phyloP scores from a whole-genome alignment of 306 rosid genomes.

The Argentina anserina region DNA sequence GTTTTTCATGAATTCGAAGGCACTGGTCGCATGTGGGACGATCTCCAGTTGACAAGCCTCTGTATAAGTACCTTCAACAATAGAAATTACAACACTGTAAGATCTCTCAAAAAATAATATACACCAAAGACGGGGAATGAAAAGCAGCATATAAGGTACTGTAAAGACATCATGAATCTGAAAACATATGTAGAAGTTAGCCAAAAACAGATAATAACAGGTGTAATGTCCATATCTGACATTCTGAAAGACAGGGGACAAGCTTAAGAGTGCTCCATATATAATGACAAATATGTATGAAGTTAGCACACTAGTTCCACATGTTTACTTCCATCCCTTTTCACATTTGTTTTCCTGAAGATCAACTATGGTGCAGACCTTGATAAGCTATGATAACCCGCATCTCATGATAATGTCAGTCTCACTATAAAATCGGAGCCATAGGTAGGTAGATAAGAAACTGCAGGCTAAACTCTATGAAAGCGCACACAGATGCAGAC shows the following conservation, averaged over 20 bases:
- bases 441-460: not conserved
- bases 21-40: conserved; percentile 95
- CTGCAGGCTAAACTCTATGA: not conserved
- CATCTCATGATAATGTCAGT: not conserved
- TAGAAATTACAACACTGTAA: not conserved
- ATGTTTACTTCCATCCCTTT: not conserved
- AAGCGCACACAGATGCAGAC: not conserved
- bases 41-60: conserved; percentile 95
- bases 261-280: too few species aligned
- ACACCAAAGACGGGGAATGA: not conserved
- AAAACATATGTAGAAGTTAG: not conserved
- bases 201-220: not conserved
- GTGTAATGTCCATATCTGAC: not conserved
- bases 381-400: not conserved
- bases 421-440: not conserved
- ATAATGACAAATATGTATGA: too few species aligned
- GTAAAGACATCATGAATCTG: not conserved
- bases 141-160: not conserved
- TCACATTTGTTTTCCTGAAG: not conserved
- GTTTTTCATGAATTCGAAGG: conserved; percentile 82
- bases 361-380: not conserved
- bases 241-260: not conserved
- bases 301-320: too few species aligned
- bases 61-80: conserved; percentile 70
- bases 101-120: not conserved